Evolutionary conservation across 1,284 basidiomycete species (phyloP).

Genomic region (Ganoderma boninense): DNA sequence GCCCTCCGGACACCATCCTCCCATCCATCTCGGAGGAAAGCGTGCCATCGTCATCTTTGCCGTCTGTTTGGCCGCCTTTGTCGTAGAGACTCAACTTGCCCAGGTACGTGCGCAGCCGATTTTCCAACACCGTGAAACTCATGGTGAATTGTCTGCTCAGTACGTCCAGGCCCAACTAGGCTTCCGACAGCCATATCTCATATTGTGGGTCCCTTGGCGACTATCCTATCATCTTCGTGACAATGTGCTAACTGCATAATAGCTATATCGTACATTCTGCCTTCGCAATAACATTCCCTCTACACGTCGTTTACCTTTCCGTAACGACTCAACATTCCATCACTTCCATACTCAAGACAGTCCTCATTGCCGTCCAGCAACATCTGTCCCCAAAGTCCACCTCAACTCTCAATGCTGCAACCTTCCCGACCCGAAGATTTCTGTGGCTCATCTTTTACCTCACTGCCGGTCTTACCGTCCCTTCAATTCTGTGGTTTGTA

Average conservation of each 20-base stretch:
- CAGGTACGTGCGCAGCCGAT: slow-evolving; percentile 56
- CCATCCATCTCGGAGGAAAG: slow-evolving; percentile 41
- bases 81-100: slow-evolving; percentile 73
- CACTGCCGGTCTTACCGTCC: slow-evolving; percentile 67
- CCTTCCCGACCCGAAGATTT: slow-evolving; percentile 57
- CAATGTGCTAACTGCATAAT: not conserved
- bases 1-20: slow-evolving; percentile 36
- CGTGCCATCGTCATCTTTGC: slow-evolving; percentile 60
- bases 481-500: slow-evolving; percentile 77
- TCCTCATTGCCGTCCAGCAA: slow-evolving; percentile 58
- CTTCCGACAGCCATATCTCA: slow-evolving; percentile 80
- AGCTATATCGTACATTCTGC: slow-evolving; percentile 83
- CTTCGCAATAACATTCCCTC: slow-evolving; percentile 72
- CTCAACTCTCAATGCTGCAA: slow-evolving; percentile 30
- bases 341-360: slow-evolving; percentile 55
- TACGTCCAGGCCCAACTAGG: slow-evolving; percentile 77
- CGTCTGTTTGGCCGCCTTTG: slow-evolving; percentile 66
- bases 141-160: slow-evolving; percentile 45
- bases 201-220: slow-evolving; percentile 62
- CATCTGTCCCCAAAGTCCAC: slow-evolving; percentile 55
- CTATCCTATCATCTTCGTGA: not conserved
- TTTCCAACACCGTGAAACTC: not conserved
- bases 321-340: slow-evolving; percentile 55
- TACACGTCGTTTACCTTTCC: slow-evolving; percentile 72
- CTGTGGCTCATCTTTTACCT: slow-evolving; percentile 54